Base-by-base conservation (phyloP, 768 basidiomycete genomes). In the Leccinum subtestaceum region DNA sequence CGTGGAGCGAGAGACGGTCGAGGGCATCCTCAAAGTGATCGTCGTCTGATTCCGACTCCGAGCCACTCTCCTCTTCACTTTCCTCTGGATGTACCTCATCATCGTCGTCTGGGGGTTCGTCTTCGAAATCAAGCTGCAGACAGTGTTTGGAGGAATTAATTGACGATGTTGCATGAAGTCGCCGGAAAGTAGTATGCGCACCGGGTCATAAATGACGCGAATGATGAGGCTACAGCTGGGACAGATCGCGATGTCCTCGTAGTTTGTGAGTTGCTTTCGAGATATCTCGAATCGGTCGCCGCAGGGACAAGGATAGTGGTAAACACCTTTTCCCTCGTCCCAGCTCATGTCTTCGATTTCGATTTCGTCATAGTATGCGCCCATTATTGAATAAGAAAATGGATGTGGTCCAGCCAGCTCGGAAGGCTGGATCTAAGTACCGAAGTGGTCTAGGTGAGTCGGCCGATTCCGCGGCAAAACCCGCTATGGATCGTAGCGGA, bases 231-330 rank as follows among this genome's bases (percentile, higher is more conserved):
- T 95, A 66, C 97, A 99, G 71, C 93, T 95, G 0, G 97, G 97
- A 77, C 97, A 98, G 52, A 84, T 95, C 23, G 95, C 96, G 49
- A 95, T 85, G 71, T 98, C 97, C 67, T 98, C 96, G 56, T 85
- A 97, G 64, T 94, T 79, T 48, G 85, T 82, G 8, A 99, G 84
- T 74, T 98, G 94, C 61, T 78, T 76, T 65, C 89, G 84, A 29
- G 89, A 85, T 64, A 98, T 98, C 74, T 99, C 96, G 76, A 98
- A 99, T 43, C 95, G 87, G 76, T 99, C 96, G 8, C 96, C 96
- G 69, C 96, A 98, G 1, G 96, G 95, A 70, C 95, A 99, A 0
- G 95, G 96, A 72, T 95, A 97, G 78, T 98, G 95, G 68, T 87
- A 98, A 5, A 98, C 89, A 45, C 81, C 71, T 69, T 88, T 91